These are phyloP conservation scores for Sugiyamaella sp. DNA, from an alignment of 1,139 yeast genomes.

Conservation along the genomic window DNA sequence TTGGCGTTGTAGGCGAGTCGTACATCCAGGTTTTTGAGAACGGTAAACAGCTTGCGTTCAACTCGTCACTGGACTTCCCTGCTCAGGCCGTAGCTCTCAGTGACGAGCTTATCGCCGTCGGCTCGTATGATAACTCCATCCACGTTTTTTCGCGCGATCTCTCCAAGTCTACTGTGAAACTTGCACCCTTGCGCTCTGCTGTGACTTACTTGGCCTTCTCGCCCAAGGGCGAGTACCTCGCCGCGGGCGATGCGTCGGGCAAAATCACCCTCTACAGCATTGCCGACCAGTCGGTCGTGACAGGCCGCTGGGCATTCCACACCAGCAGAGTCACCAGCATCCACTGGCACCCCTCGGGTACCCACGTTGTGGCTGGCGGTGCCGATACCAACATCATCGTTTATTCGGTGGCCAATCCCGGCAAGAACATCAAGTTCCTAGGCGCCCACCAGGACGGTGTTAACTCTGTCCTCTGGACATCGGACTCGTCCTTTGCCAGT, in stretches of 20 bases:
- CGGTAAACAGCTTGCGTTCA: conserved; percentile 30
- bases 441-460: conserved; percentile 93
- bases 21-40: conserved; percentile 46
- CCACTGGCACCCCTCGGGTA: conserved; percentile 75
- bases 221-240: conserved; percentile 67
- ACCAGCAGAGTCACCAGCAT: conserved; percentile 78
- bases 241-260: conserved; percentile 87
- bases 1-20: conserved; percentile 54
- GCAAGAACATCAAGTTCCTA: conserved; percentile 69
- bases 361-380: conserved; percentile 75
- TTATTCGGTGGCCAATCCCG: conserved; percentile 78
- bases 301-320: conserved; percentile 96
- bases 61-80: conserved; percentile 19
- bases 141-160: conserved; percentile 27
- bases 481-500: conserved; percentile 54
- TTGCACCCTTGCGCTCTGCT: conserved; percentile 60
- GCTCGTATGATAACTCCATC: conserved; percentile 31
- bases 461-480: conserved; percentile 69
- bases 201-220: conserved; percentile 70
- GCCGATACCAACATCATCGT: conserved; percentile 80
- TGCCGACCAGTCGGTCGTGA: conserved; percentile 59
- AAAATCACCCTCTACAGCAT: conserved; percentile 72
- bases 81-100: conserved; percentile 36
- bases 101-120: conserved; percentile 40
- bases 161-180: conserved; percentile 33